These are phyloP conservation scores for Senna tora DNA, from an alignment of 306 rosid species.

Conservation along the genomic window DNA sequence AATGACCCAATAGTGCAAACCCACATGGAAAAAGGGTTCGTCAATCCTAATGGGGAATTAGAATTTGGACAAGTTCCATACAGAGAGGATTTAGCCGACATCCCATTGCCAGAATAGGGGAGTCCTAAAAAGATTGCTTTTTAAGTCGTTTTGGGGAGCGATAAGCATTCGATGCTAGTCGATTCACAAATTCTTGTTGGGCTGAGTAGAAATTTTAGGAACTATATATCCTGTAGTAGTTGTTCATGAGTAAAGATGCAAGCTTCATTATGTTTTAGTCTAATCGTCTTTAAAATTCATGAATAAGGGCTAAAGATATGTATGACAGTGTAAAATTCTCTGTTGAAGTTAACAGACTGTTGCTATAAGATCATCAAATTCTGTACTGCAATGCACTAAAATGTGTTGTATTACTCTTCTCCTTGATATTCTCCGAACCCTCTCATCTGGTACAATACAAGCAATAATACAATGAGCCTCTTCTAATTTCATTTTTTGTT, in stretches of 20 bases:
- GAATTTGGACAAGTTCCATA: slow-evolving; percentile 47
- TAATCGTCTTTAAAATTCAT: background rate
- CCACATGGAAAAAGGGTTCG: slow-evolving; percentile 56
- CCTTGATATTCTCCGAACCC: background rate
- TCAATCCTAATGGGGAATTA: slow-evolving; percentile 32
- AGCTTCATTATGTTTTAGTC: background rate
- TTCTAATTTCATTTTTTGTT: background rate
- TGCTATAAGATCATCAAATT: slow-evolving; percentile 6
- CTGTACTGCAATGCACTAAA: slow-evolving; percentile 19
- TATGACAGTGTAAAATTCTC: background rate
- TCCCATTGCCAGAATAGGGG: slow-evolving; percentile 51
- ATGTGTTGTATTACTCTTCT: background rate
- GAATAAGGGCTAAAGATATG: background rate
- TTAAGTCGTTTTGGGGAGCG: slow-evolving; percentile 8
- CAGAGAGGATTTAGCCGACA: slow-evolving; percentile 70
- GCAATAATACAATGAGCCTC: background rate
- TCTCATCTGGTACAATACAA: background rate
- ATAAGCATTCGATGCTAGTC: slow-evolving; percentile 4
- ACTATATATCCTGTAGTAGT: background rate
- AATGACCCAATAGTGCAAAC: slow-evolving; percentile 52
- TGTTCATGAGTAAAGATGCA: background rate
- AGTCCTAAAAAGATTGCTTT: background rate
- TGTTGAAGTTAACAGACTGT: background rate
- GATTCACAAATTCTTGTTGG: background rate
- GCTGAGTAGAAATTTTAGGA: background rate